Percentiles rank a stretch among this genome's conserved stretches.
Evolutionary conservation across 495 filamentous ascomycete genomes (phyloP).

Genomic region (Penicillium malachiteum): DNA sequence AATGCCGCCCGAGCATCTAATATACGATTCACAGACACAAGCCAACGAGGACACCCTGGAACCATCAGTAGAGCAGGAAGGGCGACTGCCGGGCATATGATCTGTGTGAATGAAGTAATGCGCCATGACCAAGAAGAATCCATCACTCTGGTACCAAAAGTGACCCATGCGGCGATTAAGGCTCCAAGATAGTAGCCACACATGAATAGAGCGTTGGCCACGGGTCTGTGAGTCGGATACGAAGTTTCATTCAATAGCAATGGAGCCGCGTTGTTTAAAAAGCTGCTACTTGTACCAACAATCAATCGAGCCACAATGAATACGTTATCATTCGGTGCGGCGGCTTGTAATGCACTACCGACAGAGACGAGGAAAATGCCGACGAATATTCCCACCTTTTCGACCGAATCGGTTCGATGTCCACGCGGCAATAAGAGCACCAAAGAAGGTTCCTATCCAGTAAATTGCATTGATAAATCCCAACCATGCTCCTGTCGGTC

Average conservation of each 20-base stretch:
- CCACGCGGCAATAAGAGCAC: not conserved
- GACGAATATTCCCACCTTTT: not conserved
- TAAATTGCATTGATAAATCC: constrained; percentile 16
- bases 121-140: constrained; percentile 18
- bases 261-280: constrained; percentile 11
- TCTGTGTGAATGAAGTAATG: constrained; percentile 21
- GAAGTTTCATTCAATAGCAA: too few species aligned
- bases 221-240: too few species aligned
- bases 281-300: constrained; percentile 3
- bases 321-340: not conserved
- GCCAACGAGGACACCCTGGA: constrained; percentile 49
- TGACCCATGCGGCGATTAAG: constrained; percentile 1
- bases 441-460: too few species aligned
- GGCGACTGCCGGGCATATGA: constrained; percentile 14
- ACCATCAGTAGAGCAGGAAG: constrained; percentile 14
- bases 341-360: constrained; percentile 6
- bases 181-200: not conserved
- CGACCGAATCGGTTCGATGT: constrained; percentile 13
- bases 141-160: not conserved
- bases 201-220: too few species aligned
- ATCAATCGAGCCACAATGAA: constrained; percentile 7
- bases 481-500: constrained; percentile 18
- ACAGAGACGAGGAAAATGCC: not conserved
- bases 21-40: constrained; percentile 33
- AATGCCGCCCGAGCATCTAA: constrained; percentile 37